Evolutionary conservation across 352 stramenopile genomes (phyloP).

Genomic region (Pythium folliculosum): DNA sequence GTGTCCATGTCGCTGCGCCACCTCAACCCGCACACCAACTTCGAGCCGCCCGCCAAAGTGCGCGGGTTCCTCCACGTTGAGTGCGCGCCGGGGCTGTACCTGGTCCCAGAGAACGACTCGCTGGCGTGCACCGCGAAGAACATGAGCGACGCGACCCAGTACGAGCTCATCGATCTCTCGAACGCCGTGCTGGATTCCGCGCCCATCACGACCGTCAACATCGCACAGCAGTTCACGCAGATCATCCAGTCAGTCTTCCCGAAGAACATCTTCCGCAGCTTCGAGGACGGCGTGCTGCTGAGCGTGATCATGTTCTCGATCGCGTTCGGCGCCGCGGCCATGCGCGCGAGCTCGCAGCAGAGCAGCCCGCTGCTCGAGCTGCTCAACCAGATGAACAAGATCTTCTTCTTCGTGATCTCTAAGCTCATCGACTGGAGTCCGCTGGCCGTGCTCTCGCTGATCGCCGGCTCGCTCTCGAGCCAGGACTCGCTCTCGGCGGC

Average conservation of each 20-base stretch:
- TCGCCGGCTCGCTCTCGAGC: slow-evolving; percentile 59
- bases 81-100: slow-evolving; percentile 43
- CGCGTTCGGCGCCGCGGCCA: slow-evolving; percentile 55
- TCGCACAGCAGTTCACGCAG: slow-evolving; percentile 54
- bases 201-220: slow-evolving; percentile 29
- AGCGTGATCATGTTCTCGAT: slow-evolving; percentile 71
- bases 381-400: slow-evolving; percentile 70
- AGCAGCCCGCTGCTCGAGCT: slow-evolving; percentile 56
- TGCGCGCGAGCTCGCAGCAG: slow-evolving; percentile 51
- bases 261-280: slow-evolving; percentile 58
- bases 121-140: slow-evolving; percentile 29
- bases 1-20: slow-evolving; percentile 47
- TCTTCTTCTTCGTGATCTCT: slow-evolving; percentile 68
- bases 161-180: slow-evolving; percentile 49
- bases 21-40: slow-evolving; percentile 29
- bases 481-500: slow-evolving; percentile 46
- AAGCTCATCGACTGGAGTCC: slow-evolving; percentile 70
- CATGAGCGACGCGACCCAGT: slow-evolving; percentile 35
- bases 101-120: slow-evolving; percentile 33
- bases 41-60: slow-evolving; percentile 15
- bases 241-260: slow-evolving; percentile 61
- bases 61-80: slow-evolving; percentile 38
- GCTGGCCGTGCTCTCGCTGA: slow-evolving; percentile 65
- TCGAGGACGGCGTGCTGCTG: slow-evolving; percentile 52
- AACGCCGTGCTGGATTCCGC: slow-evolving; percentile 33